Base-by-base conservation (phyloP, 768 basidiomycete genomes). In the Russula emetica region DNA sequence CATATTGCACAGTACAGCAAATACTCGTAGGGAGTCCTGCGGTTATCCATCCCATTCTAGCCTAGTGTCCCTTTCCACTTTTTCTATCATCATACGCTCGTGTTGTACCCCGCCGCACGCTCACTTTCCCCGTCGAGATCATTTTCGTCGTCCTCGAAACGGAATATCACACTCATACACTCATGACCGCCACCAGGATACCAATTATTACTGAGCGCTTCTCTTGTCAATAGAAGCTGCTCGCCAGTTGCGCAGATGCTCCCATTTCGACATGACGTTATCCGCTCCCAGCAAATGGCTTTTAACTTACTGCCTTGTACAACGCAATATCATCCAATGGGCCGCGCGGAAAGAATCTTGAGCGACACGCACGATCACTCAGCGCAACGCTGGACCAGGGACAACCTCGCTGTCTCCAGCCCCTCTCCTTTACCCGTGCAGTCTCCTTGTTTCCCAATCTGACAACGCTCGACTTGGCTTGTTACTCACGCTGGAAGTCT, bases 141-240 rank as follows among this genome's bases (percentile, higher is more conserved):
- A 78, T 85, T 47, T n/a, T 87, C 61, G 70, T 79, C 68, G 83
- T 90, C 72, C 80, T 90, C 66, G 85, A 88, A 72, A 73, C 79
- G 16, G 81, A 82, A 4, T 81, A 77, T 60, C 74, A 77, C 47
- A 73, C 78, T n/a, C n/a, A n/a, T n/a, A n/a, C n/a, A n/a, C n/a
- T 55, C 74, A 77, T 38, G 71, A 75, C 30, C 66, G 73, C 34
- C 71, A 74, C 55, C 50, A n/a, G 13, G 70, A 74, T 5, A 75
- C 80, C 71, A 73, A 45, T 67, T 72, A 14, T 76, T 87, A 22
- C 77, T 90, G 54, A 73, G 71, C 56, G 72, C 78, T 53, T 76
- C 86, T 3, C 80, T 90, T 54, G 85, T 90, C 26, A 88, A 82
- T 78, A 79, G 76, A 71, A 77, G 80, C 28, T 90, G 89, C 88